A percentile compares a stretch with the other conserved stretches of the same genome.
Conservation (phyloP, 2,329 filamentous ascomycete species). For the Coniochaeta sp. region DNA sequence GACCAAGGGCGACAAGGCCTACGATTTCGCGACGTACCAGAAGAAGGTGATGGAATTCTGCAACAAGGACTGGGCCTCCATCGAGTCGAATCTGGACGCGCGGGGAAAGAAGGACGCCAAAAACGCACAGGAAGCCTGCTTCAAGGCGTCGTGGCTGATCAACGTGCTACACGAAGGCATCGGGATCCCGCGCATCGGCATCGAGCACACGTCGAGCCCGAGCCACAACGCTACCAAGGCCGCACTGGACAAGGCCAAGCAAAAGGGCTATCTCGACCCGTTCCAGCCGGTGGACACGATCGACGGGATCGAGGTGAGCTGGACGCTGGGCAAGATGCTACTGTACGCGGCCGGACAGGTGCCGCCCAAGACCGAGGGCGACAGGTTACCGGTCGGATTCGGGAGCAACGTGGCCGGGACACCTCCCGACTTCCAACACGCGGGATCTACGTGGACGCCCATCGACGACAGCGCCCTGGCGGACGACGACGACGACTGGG, state of each 20-base stretch:
- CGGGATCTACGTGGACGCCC: slow-evolving; percentile 49
- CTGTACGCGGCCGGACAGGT: slow-evolving; percentile 90
- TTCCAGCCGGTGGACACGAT: slow-evolving; percentile 95
- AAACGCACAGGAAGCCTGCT: slow-evolving; percentile 82
- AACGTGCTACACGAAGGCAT: slow-evolving; percentile 95
- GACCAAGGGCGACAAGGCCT: slow-evolving; percentile 70
- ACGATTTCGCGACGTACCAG: slow-evolving; percentile 88
- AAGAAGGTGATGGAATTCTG: slow-evolving; percentile 80
- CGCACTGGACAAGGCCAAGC: slow-evolving; percentile 59
- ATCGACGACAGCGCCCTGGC: slow-evolving; percentile 32
- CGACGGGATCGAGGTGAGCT: slow-evolving; percentile 84
- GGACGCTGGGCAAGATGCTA: slow-evolving; percentile 95
- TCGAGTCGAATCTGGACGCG: slow-evolving; percentile 57
- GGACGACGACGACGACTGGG: slow-evolving; percentile 47
- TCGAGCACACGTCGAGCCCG: slow-evolving; percentile 53
- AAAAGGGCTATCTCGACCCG: slow-evolving; percentile 70
- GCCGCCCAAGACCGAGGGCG: slow-evolving; percentile 50
- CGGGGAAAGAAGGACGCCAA: slow-evolving; percentile 60
- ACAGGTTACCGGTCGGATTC: slow-evolving; percentile 74
- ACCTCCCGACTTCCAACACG: slow-evolving; percentile 76
- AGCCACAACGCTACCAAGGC: slow-evolving; percentile 67
- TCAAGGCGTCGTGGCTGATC: slow-evolving; percentile 97
- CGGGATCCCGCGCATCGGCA: slow-evolving; percentile 76
- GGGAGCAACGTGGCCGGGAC: slow-evolving; percentile 70
- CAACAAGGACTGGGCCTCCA: slow-evolving; percentile 70